These are phyloP conservation scores for Rhododendron henanense DNA, from an alignment of 148 eudicot genomes.

Conservation along the genomic window DNA sequence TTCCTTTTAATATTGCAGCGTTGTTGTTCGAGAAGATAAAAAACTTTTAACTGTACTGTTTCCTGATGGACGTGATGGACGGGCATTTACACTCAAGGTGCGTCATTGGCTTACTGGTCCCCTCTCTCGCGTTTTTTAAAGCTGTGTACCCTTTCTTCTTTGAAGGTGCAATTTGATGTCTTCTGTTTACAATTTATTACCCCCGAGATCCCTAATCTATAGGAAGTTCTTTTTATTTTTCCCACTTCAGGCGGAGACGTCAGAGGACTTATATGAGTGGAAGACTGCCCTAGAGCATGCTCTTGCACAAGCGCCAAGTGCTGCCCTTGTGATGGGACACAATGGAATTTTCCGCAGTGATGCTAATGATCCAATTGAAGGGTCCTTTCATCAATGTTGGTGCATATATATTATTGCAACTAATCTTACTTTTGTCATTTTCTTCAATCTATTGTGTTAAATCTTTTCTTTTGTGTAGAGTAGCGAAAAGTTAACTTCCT, in stretches of 20 bases:
- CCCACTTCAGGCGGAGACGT: conserved; percentile 78
- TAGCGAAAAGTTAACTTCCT: conserved; percentile 4
- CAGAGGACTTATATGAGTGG: conserved; percentile 95
- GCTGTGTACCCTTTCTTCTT: not conserved
- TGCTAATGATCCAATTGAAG: conserved; percentile 66
- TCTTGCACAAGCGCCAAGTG: conserved; percentile 98
- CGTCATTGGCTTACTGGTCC: not conserved
- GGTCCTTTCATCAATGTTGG: conserved; percentile 86
- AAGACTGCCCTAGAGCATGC: conserved; percentile 92
- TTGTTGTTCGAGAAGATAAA: conserved; percentile 98
- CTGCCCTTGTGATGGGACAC: conserved; percentile 98
- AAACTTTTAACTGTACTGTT: conserved; percentile 87
- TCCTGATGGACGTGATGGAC: conserved; percentile 98
- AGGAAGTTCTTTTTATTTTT: not conserved
- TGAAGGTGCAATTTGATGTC: conserved; percentile 7
- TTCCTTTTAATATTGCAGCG: conserved; percentile 48
- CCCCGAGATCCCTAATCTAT: not conserved
- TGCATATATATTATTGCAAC: conserved; percentile 11
- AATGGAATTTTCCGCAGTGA: conserved; percentile 93
- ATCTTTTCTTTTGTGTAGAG: not conserved
- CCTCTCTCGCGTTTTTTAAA: not conserved
- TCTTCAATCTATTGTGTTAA: not conserved
- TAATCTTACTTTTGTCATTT: conserved; percentile 8
- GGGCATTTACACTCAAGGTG: conserved; percentile 98
- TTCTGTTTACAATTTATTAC: not conserved